These are phyloP conservation scores for Aspergillus nidulans DNA, from an alignment of 495 filamentous ascomycete species.

Conservation along the genomic window DNA sequence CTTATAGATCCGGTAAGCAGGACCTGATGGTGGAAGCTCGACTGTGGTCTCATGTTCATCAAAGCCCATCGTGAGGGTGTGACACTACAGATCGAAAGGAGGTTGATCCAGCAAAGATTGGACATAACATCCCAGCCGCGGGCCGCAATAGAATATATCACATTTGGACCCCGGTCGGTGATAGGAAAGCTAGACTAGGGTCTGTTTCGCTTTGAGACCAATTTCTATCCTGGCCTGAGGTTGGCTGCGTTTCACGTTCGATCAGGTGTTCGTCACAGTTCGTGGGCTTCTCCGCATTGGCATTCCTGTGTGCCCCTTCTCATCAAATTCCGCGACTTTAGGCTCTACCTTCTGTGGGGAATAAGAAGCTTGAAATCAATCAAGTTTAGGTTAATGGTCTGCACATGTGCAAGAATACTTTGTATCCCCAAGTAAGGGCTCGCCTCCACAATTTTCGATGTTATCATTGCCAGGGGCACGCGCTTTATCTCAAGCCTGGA, in stretches of 20 bases:
- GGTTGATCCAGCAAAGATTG: neutral
- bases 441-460: neutral
- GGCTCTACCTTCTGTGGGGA: neutral
- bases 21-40: slow-evolving; percentile 21
- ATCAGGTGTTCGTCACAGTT: neutral
- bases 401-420: neutral
- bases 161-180: neutral
- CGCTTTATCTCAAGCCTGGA: neutral
- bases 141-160: neutral
- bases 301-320: neutral
- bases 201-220: neutral
- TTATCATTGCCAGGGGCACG: neutral
- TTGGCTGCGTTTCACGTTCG: neutral
- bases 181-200: neutral
- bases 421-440: neutral
- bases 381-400: neutral
- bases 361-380: neutral
- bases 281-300: neutral
- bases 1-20: slow-evolving; percentile 74
- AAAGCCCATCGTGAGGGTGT: slow-evolving; percentile 3
- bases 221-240: neutral
- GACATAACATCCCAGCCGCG: neutral
- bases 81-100: neutral
- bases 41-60: slow-evolving; percentile 3
- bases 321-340: neutral